Conservation (phyloP, 2,329 filamentous ascomycete species). For the Apiospora marii region DNA sequence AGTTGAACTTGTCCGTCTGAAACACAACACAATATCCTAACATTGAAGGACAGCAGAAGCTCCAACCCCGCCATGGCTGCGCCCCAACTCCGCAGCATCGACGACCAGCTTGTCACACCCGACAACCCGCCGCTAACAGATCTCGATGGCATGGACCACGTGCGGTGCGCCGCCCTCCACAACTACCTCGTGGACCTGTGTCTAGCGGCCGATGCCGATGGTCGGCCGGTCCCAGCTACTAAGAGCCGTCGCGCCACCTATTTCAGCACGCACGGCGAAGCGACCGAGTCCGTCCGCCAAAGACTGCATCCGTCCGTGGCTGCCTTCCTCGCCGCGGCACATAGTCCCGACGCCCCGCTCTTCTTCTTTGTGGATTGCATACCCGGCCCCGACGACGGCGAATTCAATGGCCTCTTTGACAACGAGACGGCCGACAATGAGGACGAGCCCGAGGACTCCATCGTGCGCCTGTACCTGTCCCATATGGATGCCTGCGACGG, state of each 20-base stretch:
- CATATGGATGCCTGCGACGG: constrained; percentile 30
- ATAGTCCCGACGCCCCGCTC: constrained; percentile 32
- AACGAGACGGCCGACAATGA: constrained; percentile 29
- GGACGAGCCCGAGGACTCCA: constrained; percentile 32
- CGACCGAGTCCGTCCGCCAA: constrained; percentile 35
- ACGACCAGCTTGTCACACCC: constrained; percentile 38
- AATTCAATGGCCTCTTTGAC: constrained; percentile 33
- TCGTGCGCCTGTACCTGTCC: constrained; percentile 38
- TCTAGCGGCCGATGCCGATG: constrained; percentile 35
- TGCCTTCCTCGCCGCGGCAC: constrained; percentile 36
- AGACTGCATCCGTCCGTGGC: constrained; percentile 38
- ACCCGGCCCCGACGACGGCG: constrained; percentile 1
- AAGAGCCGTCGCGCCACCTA: constrained; percentile 31
- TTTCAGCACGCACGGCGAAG: constrained; percentile 34
- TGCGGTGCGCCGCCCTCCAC: constrained; percentile 42
- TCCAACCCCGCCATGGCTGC: background rate
- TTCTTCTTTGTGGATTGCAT: constrained; percentile 37
- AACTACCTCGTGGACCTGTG: constrained; percentile 42
- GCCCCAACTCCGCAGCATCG: constrained; percentile 27
- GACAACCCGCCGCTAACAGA: constrained; percentile 38
- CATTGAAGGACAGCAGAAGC: background rate
- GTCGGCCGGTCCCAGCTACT: constrained; percentile 29
- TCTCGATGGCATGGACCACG: constrained; percentile 33
- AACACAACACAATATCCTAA: background rate
- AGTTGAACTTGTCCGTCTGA: background rate